Base-by-base conservation (phyloP, 2,329 filamentous ascomycete species). In the Fusarium buxicola region DNA sequence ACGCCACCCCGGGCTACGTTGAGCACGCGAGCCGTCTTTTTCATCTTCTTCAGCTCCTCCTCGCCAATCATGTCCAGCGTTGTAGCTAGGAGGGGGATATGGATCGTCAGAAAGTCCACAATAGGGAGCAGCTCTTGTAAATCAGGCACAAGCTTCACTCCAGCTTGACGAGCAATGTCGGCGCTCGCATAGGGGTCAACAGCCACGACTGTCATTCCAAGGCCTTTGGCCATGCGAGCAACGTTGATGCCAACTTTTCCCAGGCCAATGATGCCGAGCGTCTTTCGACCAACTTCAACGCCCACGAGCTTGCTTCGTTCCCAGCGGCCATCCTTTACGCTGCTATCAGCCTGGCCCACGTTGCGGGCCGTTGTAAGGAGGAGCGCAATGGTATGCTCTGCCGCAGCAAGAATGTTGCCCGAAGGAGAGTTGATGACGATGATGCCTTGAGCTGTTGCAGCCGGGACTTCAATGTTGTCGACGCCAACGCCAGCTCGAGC, bases 191-290 rank as follows among this genome's bases (percentile, higher is more conserved):
- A 94, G 0, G 92, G 92, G 68, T 94, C 92, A 47, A 91, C 85
- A 1, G 90, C 91, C 13, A 89, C 76, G 11, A 94, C 85, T 36
- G 84, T 85, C 91, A 94, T 94, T 0, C 90, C 90, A 24, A 94
- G 78, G 0, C 91, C 91, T 49, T 88, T 89, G 8, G 89, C 90
- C 79, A 92, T 89, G n/a, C 90, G 82, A 15, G 91, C 92, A 13
- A 94, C 91, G 46, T 90, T 91, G 72, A 94, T 81, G 18, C 92
- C 92, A 25, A 94, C 91, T 78, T 94, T 94, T n/a, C 92, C 92
- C 24, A 94, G 77, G 2, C 92, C 92, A 34, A 95, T 86, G 45
- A 94, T 89, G 1, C 88, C 90, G 7, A 94, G 79, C 1, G 86
- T 90, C 78, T 94, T 94, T 40, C 88, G 86, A 45, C 91, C 90